These are phyloP conservation scores for Scenedesmus sp. DNA, from an alignment of 163 green algal genomes.

Conservation along the genomic window DNA sequence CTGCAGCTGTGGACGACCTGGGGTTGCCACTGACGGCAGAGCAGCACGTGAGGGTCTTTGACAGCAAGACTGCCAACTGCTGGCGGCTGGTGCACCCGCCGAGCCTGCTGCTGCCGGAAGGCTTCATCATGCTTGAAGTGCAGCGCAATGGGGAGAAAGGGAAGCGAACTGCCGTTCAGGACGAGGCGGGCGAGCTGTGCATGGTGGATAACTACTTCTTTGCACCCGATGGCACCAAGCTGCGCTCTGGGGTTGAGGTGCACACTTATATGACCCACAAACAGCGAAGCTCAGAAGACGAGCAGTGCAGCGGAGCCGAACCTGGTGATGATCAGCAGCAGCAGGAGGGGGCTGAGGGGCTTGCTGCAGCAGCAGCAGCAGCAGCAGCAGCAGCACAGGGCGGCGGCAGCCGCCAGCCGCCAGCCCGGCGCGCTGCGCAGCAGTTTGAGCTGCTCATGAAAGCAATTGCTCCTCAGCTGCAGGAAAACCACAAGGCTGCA, in stretches of 20 bases:
- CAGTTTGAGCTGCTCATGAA: neutral
- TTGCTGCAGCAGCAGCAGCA: neutral
- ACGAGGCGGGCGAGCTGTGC: neutral
- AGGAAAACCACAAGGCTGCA: neutral
- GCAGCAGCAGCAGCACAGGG: conserved; percentile 16
- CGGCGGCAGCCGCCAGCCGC: neutral
- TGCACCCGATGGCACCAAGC: neutral
- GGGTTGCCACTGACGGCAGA: neutral
- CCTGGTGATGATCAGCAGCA: neutral
- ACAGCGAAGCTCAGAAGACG: neutral
- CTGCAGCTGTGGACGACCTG: neutral
- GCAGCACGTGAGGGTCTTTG: neutral
- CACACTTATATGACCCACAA: neutral
- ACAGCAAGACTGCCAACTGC: neutral
- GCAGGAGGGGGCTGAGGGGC: neutral
- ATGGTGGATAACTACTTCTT: neutral
- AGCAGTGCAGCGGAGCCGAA: neutral
- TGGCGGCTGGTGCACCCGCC: neutral
- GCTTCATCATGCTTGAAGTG: neutral
- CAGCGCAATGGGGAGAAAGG: neutral
- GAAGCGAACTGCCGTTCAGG: neutral
- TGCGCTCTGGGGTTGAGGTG: neutral
- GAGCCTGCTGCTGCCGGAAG: neutral
- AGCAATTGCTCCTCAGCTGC: too few relatives aligned
- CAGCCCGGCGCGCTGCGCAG: neutral